Base-by-base conservation (phyloP, 768 basidiomycete species). In the Boletus eberwhitei region DNA sequence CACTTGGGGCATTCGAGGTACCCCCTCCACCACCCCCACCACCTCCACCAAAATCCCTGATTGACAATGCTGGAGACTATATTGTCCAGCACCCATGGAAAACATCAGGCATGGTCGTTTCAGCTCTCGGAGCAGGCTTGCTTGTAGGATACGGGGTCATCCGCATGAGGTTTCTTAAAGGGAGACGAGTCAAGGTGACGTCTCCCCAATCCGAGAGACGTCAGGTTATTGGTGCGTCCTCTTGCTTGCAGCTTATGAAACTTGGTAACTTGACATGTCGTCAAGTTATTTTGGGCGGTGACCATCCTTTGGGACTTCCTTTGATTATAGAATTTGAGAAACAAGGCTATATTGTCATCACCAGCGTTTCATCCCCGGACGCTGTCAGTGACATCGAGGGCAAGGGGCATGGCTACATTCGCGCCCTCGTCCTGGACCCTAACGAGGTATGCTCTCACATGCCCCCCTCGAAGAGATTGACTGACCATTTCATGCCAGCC, bases 341-440 rank as follows among this genome's bases (percentile, higher is more conserved):
- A 63, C 81, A 84, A 56, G 92, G 90, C 0, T 94, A 87, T 63
- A 87, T 93, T 61, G 86, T 95, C 36, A 84, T 95, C 58, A 77
- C 85, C 5, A 93, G 88, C 56, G 92, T 93, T 17, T 74, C 84
- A 1, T 83, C 80, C 6, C 80, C 85, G 0, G 85, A 86, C 50
- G 82, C 82, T n/a, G 84, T 83, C 35, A 75, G 79, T 16, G 73
- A 71, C 16, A 72, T 94, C 42, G 91, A 95, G 68, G 75, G 73
- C 35, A 74, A 75, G 56, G 81, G 83, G 24, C 77, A 85, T 58
- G 93, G 93, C 26, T 93, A 82, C 69, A 81, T 93, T 52, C 85
- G 86, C 48, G 91, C 87, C 1, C 79, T 93, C 53, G 84, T 94
- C 31, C 80, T 94, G 38, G 86, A 94, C 70, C 86, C 91, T 0